Percentiles rank a stretch among this genome's conserved stretches.
Conservation (phyloP, 2,329 filamentous ascomycete species). For the Microdochium nivale region DNA sequence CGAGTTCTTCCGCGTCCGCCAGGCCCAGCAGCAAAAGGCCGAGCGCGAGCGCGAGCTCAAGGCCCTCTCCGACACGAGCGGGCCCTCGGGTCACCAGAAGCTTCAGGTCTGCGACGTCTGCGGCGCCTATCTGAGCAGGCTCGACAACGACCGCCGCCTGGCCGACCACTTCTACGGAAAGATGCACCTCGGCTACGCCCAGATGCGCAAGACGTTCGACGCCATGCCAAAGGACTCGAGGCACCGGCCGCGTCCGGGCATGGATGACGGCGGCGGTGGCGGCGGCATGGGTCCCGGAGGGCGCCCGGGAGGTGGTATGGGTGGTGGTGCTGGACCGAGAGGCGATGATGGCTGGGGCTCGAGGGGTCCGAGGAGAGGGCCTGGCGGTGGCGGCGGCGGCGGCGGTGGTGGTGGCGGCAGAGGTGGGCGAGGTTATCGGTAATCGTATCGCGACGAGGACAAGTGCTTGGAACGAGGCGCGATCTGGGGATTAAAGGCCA, state of each 20-base stretch:
- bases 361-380: too few species aligned
- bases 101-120: slow-evolving; percentile 98
- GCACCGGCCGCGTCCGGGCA: slow-evolving; percentile 53
- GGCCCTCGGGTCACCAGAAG: slow-evolving; percentile 93
- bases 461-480: too few species aligned
- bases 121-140: slow-evolving; percentile 81
- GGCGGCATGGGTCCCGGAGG: slow-evolving; percentile 28
- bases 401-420: slow-evolving; percentile 26
- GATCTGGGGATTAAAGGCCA: too few species aligned
- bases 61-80: slow-evolving; percentile 81
- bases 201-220: slow-evolving; percentile 93
- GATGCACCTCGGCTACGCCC: slow-evolving; percentile 96
- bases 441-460: too few species aligned
- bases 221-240: slow-evolving; percentile 81
- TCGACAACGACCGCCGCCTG: slow-evolving; percentile 89
- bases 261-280: slow-evolving; percentile 32
- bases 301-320: slow-evolving; percentile 33
- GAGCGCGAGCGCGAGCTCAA: slow-evolving; percentile 85
- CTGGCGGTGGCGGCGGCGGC: slow-evolving; percentile 33
- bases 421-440: slow-evolving; percentile 30
- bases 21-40: slow-evolving; percentile 71
- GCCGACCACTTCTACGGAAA: slow-evolving; percentile 99
- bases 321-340: slow-evolving; percentile 38
- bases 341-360: slow-evolving; percentile 43
- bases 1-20: slow-evolving; percentile 79